Base-by-base conservation (phyloP, 2,329 filamentous ascomycete genomes). In the Penicillium sp. region DNA sequence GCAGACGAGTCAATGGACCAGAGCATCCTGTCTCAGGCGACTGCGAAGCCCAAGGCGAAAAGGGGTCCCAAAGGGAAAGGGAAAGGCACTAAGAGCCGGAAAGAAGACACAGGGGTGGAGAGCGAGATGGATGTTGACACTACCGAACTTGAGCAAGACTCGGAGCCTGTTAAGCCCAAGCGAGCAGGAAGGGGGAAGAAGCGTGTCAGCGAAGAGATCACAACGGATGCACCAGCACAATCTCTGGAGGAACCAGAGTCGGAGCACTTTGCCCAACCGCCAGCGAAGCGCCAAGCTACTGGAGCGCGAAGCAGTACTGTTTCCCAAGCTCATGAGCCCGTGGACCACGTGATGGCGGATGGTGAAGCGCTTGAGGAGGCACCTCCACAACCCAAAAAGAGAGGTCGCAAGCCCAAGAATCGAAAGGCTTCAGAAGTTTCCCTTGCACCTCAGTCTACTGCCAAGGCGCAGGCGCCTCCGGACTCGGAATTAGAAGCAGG, bases 401-500 rank as follows among this genome's bases (percentile, higher is more conserved):
- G 72, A 55, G 64, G 64, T 2, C 64, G 65, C 28, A 63, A 69
- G 32, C 48, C 57, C 2, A 69, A 63, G 7, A 51, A 67, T 11
- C 69, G 73, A 20, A 78, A 77, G 47, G 59, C 57, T 1, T 80
- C 77, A 2, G 59, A 63, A 25, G 53, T 62, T 9, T 70, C 72
- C 3, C 52, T 61, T 11, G 63, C 69, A 22, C 74, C 76, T 1
- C 72, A 70, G 22, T 64, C 67, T 0, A 65, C 68, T 1, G 54
- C 65, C 6, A 65, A 68, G n/a, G 63, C 64, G 11, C 61, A 61
- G 3, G 61, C 75, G 8, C 73, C 74, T 0, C 71, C 77, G 37
- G 79, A 85, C 43, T 75, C 79, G 1, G 80, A 84, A 45, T 73
- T 85, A 25, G 79, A 85, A 35, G 74, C 74, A 14, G 77, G 77